phyloP scores from a whole-genome alignment of 306 rosid genomes.

The Gastrolobium bilobum region DNA sequence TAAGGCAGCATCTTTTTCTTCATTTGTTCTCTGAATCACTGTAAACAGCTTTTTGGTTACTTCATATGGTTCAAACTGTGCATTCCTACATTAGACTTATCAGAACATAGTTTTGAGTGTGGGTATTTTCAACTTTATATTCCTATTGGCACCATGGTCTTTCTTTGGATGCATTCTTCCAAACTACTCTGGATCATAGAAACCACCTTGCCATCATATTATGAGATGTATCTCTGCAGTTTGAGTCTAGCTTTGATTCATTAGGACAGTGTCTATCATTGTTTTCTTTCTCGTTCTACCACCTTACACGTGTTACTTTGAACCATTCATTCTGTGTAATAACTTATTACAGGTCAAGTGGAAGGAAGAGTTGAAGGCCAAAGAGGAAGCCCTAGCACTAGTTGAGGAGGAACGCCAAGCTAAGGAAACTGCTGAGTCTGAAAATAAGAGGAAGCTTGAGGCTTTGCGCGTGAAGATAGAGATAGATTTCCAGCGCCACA shows the following conservation, averaged over 20 bases:
- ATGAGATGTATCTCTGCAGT: constrained; percentile 24
- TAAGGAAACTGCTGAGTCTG: constrained; percentile 85
- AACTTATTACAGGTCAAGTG: constrained; percentile 69
- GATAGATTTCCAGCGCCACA: constrained; percentile 95
- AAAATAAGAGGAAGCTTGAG: constrained; percentile 82
- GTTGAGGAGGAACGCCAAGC: constrained; percentile 72
- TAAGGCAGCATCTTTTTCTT: too few relatives aligned
- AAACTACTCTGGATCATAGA: constrained; percentile 12
- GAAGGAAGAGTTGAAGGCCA: constrained; percentile 84
- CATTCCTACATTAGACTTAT: too few relatives aligned
- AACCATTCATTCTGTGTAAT: constrained; percentile 36
- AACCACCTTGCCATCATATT: neutral
- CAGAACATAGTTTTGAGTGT: neutral
- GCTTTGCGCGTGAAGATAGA: constrained; percentile 86
- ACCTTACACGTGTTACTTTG: constrained; percentile 9
- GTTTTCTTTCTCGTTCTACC: neutral
- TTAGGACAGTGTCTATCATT: constrained; percentile 20
- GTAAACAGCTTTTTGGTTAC: too few relatives aligned
- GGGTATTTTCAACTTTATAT: constrained; percentile 2
- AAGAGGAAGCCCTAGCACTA: constrained; percentile 69
- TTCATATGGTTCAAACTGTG: too few relatives aligned
- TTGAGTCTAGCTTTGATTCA: constrained; percentile 1
- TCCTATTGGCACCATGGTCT: constrained; percentile 5
- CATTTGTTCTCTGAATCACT: too few relatives aligned
- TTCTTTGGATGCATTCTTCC: constrained; percentile 8